Evolutionary conservation across 2,329 filamentous ascomycete species (phyloP).

Genomic region (Colletotrichum phormii): DNA sequence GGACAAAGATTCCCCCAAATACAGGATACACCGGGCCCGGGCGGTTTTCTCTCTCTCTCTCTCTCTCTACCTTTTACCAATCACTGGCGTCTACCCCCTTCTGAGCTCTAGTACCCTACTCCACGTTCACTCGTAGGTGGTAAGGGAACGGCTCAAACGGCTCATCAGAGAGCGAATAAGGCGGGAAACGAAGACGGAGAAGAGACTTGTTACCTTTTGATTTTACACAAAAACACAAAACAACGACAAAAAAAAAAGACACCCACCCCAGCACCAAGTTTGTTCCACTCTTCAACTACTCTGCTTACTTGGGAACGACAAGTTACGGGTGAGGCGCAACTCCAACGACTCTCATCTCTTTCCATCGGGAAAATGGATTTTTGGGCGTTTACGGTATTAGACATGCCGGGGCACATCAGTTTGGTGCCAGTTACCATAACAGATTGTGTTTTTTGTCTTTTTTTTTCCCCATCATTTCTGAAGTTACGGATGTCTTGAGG

Average conservation of each 20-base stretch:
- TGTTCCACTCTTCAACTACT: constrained; percentile 16
- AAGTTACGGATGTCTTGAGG: constrained; percentile 33
- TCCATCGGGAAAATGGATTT: constrained; percentile 20
- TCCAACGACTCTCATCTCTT: constrained; percentile 25
- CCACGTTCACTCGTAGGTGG: constrained; percentile 33
- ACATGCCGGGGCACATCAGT: constrained; percentile 21
- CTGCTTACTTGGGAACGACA: constrained; percentile 30
- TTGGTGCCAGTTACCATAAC: constrained; percentile 33
- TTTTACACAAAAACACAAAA: constrained; percentile 17
- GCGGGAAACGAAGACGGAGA: constrained; percentile 3
- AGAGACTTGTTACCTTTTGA: constrained; percentile 26
- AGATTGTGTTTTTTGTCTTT: constrained; percentile 27
- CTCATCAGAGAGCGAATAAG: constrained; percentile 30
- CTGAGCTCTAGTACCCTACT: constrained; percentile 9
- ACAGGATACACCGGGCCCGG: constrained; percentile 24
- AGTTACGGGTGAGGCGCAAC: constrained; percentile 17
- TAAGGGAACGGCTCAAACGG: neutral
- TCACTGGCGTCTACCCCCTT: constrained; percentile 39
- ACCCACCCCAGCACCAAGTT: constrained; percentile 25
- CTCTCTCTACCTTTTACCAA: neutral
- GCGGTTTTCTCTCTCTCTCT: constrained; percentile 3
- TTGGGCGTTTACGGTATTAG: constrained; percentile 34
- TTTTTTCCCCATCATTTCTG: neutral
- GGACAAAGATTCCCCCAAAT: neutral
- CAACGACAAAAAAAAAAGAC: constrained; percentile 25